These are phyloP conservation scores for Nigrospora oryzae DNA, from an alignment of 2,329 filamentous ascomycete genomes.

Conservation along the genomic window DNA sequence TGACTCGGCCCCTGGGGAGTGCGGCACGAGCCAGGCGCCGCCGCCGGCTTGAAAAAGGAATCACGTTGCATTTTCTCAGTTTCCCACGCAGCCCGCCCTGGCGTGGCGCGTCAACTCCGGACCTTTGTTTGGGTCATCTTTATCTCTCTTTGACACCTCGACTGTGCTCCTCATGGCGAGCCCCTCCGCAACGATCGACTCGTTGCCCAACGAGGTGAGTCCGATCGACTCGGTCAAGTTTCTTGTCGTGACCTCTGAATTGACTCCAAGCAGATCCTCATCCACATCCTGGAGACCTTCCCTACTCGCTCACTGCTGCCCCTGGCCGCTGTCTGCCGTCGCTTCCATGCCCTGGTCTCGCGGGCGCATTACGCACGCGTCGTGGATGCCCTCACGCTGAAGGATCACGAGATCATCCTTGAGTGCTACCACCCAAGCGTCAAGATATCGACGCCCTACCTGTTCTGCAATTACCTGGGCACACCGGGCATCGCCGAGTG, in stretches of 20 bases:
- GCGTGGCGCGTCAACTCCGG: no score
- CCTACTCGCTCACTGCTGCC: slow-evolving; percentile 44
- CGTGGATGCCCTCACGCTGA: slow-evolving; percentile 45
- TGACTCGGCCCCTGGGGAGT: no score
- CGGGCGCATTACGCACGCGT: slow-evolving; percentile 59
- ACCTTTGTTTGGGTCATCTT: neutral
- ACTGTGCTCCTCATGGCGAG: neutral
- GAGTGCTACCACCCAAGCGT: slow-evolving; percentile 71
- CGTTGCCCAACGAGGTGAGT: slow-evolving; percentile 1
- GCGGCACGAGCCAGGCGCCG: no score
- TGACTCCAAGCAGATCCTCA: slow-evolving; percentile 34
- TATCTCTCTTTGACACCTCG: neutral
- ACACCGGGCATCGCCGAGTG: slow-evolving; percentile 49
- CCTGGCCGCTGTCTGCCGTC: slow-evolving; percentile 50
- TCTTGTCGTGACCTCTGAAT: neutral
- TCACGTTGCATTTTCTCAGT: no score
- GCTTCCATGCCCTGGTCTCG: slow-evolving; percentile 54
- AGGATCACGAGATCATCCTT: slow-evolving; percentile 60
- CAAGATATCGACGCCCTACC: slow-evolving; percentile 59
- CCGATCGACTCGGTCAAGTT: neutral
- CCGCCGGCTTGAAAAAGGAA: no score
- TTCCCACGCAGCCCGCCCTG: no score
- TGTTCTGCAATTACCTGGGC: slow-evolving; percentile 57
- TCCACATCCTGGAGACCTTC: slow-evolving; percentile 38
- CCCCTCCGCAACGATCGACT: neutral